Base-by-base conservation (phyloP, 2,329 filamentous ascomycete genomes). In the Penicillium sp. region DNA sequence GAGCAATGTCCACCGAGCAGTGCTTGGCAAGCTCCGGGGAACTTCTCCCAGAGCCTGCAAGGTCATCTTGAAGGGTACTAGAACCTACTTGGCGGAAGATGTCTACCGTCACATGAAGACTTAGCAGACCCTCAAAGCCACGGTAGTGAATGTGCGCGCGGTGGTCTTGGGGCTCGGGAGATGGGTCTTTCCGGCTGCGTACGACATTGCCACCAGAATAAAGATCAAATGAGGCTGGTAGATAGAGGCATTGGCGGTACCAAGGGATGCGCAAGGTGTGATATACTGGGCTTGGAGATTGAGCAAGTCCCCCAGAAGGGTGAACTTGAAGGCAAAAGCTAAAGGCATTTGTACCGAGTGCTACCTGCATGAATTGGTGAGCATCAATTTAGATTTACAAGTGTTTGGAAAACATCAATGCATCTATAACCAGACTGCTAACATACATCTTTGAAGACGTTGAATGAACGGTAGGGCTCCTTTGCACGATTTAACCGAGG, bases 241-340 rank as follows among this genome's bases (percentile, higher is more conserved):
- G 33, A 25, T 56, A 56, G 4, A 56, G 49, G 5, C 54, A 27
- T 17, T 56, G 54, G 17, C 31, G 29, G 17, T 56, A 56, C 47
- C 47, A 56, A 2, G 46, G 47, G 9, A 56, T 56, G 29, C 54
- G 47, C 23, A 45, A 8, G 6, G 54, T 52, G 54, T 56, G 54
- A 31, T 56, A 56, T 46, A 51, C 54, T 23, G 54, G 54, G 21
- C 54, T 51, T 46, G 54, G 54, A 41, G 54, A 45, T 15, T 46
- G 41, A 19, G 54, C 41, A 21, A 40, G 29, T 41, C 54, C 54
- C 13, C 54, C 54, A 6, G 54, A 50, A n/a, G 54, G 54, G 31
- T 56, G 54, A 33, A 56, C 38, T 23, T 56, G 54, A 23, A 56
- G 54, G n/a, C 54, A 52, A 27, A 56, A 56, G 41, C 41, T 56